phyloP scores from a whole-genome alignment of 2,329 filamentous ascomycete genomes.

The Trichoderma guizhouense region DNA sequence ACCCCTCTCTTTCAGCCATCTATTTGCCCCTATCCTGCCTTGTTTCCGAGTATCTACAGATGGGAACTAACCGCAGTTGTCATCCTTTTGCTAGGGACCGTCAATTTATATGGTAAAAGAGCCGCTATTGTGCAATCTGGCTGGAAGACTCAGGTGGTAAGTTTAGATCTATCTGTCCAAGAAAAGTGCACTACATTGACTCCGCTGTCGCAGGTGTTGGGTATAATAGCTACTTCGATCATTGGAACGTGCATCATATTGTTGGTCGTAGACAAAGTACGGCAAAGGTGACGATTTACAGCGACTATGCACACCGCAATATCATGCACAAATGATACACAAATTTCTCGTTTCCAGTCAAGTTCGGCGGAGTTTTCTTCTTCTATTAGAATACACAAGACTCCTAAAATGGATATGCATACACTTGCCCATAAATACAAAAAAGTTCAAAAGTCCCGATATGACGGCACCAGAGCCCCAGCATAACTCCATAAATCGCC shows the following conservation, averaged over 20 bases:
- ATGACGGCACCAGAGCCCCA: background rate
- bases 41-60: background rate
- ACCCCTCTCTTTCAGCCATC: background rate
- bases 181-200: background rate
- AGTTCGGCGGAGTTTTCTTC: background rate
- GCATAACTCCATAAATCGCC: background rate
- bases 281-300: background rate
- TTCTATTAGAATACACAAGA: background rate
- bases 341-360: background rate
- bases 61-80: background rate
- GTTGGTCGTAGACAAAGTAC: constrained; percentile 47
- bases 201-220: constrained; percentile 51
- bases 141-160: constrained; percentile 83
- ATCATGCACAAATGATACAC: background rate
- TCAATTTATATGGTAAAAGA: constrained; percentile 76
- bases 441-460: background rate
- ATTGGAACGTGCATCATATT: constrained; percentile 64
- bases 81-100: constrained; percentile 45
- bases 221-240: constrained; percentile 59
- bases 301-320: background rate
- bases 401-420: background rate
- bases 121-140: constrained; percentile 87
- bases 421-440: background rate
- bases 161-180: constrained; percentile 21
- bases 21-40: background rate